Evolutionary conservation across 139 green algal species (phyloP), one percentile per base, ranked within the genome.

Genomic region (Chlorella sp.): DNA sequence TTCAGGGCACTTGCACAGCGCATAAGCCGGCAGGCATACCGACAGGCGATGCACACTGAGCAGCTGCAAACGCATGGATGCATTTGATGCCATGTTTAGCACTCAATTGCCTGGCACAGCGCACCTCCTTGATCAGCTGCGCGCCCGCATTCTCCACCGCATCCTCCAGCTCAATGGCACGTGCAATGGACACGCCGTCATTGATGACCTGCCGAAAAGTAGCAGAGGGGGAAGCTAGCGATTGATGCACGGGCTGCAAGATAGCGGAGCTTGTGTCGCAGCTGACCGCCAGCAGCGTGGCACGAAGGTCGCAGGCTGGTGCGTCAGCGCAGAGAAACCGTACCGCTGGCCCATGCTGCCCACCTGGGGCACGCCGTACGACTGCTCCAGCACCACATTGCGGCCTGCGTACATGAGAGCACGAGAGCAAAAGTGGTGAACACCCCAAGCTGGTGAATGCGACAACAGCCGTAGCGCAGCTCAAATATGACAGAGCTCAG

Each of bases 381-480:
- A 88, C 89, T 99, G 94, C 91, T 99, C 96, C 76, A 99, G 89
- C 86, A 99, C 97, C 56, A 99, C 97, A 85, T 99, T 99, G 76
- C 97, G 94, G 23, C 97, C 96, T 98, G 91, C 81, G n/a, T n/a
- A n/a, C n/a, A n/a, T n/a, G n/a, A n/a, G 44, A 9, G 44, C 44
- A 51, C 44, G 44, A 6, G 9, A 16, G 44, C 44, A 51, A 51
- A 51, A n/a, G n/a, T 51, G 44, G 44, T 9, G n/a, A 51, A 32
- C 23, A 41, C 30, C 16, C 4, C 36, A 51, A n/a, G 34, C 11
- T 30, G 80, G 3, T 67, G 17, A 12, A 67, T 25, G 65, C 9
- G 9, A 51, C 44, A 51, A 51, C n/a, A n/a, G n/a, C n/a, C n/a
- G n/a, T n/a, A n/a, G n/a, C n/a, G n/a, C n/a, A n/a, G n/a, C n/a